A percentile compares a stretch with the other conserved stretches of the same genome.
These are phyloP conservation scores for Leptosphaerulina australis DNA, from an alignment of 2,329 filamentous ascomycete species.

Conservation along the genomic window DNA sequence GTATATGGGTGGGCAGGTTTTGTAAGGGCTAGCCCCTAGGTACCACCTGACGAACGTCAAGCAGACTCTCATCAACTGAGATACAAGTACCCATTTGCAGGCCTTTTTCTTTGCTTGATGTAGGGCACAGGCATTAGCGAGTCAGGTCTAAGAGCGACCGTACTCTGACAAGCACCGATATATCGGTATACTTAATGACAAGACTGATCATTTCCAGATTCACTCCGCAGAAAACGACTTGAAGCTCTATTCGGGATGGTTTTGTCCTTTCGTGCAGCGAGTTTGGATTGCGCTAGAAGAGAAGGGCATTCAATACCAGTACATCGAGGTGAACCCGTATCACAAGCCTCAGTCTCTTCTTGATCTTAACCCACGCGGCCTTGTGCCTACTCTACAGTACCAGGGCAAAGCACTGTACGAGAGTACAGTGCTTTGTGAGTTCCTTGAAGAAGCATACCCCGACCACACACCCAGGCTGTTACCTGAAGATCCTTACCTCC, in stretches of 20 bases:
- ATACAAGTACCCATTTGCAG: too few relatives aligned
- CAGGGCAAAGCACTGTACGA: constrained; percentile 70
- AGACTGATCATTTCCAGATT: constrained; percentile 23
- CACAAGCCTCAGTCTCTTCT: constrained; percentile 72
- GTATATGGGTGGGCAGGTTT: too few relatives aligned
- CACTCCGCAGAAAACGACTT: constrained; percentile 55
- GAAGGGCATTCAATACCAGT: constrained; percentile 75
- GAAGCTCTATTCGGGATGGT: constrained; percentile 77
- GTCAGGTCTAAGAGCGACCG: too few relatives aligned
- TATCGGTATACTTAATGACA: too few relatives aligned
- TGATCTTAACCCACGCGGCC: constrained; percentile 73
- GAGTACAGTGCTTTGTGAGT: constrained; percentile 74
- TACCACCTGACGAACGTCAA: too few relatives aligned
- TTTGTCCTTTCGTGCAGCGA: constrained; percentile 72
- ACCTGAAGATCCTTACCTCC: constrained; percentile 66
- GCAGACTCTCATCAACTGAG: too few relatives aligned
- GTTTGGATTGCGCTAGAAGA: constrained; percentile 75
- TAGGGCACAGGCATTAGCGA: too few relatives aligned
- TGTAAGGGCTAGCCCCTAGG: too few relatives aligned
- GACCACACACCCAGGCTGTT: constrained; percentile 60
- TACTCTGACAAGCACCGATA: too few relatives aligned
- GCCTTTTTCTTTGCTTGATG: too few relatives aligned
- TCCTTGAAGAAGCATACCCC: constrained; percentile 73
- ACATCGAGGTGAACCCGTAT: constrained; percentile 74
- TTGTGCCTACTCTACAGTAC: constrained; percentile 72